These are phyloP conservation scores for Eucalyptus tenuipes DNA, from an alignment of 345 rosid species.

Conservation along the genomic window DNA sequence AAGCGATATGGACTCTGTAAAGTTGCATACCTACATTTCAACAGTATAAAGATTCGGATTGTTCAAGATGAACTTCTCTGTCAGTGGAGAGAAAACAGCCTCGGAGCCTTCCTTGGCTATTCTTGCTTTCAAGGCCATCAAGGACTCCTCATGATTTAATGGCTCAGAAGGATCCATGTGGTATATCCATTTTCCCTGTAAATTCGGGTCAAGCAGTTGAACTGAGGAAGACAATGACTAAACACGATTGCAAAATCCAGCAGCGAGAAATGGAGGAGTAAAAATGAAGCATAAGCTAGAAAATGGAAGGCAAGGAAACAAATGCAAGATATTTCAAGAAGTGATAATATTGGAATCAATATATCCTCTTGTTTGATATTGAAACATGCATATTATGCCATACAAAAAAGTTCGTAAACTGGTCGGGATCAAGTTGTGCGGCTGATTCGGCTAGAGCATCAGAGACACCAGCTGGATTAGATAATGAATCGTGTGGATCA, in stretches of 20 bases:
- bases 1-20: neutral
- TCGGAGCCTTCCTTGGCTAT: constrained; percentile 72
- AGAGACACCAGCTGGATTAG: constrained; percentile 94
- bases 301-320: neutral
- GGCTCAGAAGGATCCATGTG: constrained; percentile 97
- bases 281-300: neutral
- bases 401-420: constrained; percentile 89
- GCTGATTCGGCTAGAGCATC: constrained; percentile 92
- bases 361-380: neutral
- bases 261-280: neutral
- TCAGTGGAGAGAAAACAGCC: constrained; percentile 89
- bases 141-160: constrained; percentile 68
- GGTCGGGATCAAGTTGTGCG: constrained; percentile 73
- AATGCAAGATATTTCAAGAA: neutral
- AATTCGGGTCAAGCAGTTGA: neutral
- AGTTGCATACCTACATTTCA: constrained; percentile 68
- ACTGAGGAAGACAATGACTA: neutral
- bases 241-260: neutral
- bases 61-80: constrained; percentile 69
- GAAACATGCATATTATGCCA: neutral
- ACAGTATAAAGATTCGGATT: constrained; percentile 77
- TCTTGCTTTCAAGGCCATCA: constrained; percentile 58
- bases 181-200: constrained; percentile 94
- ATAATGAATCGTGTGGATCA: constrained; percentile 88
- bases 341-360: neutral